phyloP scores from a whole-genome alignment of 192 early-diverging fungal species.

The Podila verticillata region DNA sequence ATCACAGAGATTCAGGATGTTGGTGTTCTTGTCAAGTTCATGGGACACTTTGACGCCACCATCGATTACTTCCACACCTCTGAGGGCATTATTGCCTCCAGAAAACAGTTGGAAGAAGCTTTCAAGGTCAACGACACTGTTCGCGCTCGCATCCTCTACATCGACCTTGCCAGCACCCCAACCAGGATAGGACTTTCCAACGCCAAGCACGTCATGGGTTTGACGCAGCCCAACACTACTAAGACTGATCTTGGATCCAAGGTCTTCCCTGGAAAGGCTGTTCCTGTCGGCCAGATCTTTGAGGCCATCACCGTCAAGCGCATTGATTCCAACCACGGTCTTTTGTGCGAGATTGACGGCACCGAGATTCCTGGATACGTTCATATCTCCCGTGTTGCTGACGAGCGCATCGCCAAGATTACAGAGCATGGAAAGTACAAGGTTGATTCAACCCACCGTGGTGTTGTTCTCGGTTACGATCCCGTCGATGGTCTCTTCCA shows the following conservation, averaged over 20 bases:
- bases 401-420: conserved; percentile 66
- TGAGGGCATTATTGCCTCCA: conserved; percentile 41
- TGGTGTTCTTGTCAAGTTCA: conserved; percentile 78
- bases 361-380: conserved; percentile 64
- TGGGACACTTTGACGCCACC: conserved; percentile 85
- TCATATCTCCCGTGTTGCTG: conserved; percentile 76
- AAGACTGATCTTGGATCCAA: conserved; percentile 36
- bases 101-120: conserved; percentile 58
- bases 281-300: conserved; percentile 79
- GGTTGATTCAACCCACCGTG: conserved; percentile 78
- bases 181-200: conserved; percentile 70
- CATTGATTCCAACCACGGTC: conserved; percentile 68
- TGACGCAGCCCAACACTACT: conserved; percentile 28
- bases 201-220: conserved; percentile 63
- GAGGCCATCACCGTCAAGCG: conserved; percentile 71
- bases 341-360: conserved; percentile 66
- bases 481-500: conserved; percentile 78
- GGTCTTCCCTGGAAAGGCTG: conserved; percentile 45
- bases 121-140: conserved; percentile 72
- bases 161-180: conserved; percentile 70
- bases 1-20: conserved; percentile 69
- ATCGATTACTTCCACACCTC: conserved; percentile 71
- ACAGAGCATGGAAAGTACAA: conserved; percentile 64
- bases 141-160: conserved; percentile 78
- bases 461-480: conserved; percentile 83